Percentiles rank a stretch among this genome's conserved stretches.
These are phyloP conservation scores for Meyerozyma carpophila DNA, from an alignment of 1,139 yeast genomes.

Conservation along the genomic window DNA sequence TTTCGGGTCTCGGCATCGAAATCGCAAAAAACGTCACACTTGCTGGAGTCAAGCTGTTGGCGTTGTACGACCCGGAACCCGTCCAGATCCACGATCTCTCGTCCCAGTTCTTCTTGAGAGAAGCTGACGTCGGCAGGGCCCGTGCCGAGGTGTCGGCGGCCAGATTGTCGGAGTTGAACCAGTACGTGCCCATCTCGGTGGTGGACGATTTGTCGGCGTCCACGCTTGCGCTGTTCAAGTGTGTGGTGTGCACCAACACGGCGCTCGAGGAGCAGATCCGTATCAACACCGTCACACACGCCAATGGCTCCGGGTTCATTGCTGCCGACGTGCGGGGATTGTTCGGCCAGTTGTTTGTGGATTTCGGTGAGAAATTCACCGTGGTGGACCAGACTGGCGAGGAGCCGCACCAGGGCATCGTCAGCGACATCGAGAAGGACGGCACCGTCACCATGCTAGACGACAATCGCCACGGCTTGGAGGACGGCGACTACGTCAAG, in stretches of 20 bases:
- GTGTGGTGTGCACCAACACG: conserved; percentile 77
- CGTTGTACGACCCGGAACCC: conserved; percentile 78
- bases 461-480: conserved; percentile 87
- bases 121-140: conserved; percentile 66
- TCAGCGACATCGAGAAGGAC: conserved; percentile 79
- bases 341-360: conserved; percentile 86
- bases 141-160: conserved; percentile 68
- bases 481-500: conserved; percentile 86
- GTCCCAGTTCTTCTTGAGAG: conserved; percentile 78
- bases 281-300: conserved; percentile 73
- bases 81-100: conserved; percentile 71
- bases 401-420: conserved; percentile 82
- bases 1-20: conserved; percentile 89
- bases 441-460: conserved; percentile 92
- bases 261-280: conserved; percentile 69
- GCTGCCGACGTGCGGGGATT: conserved; percentile 81
- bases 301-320: conserved; percentile 69
- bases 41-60: conserved; percentile 92
- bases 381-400: conserved; percentile 88
- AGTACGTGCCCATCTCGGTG: conserved; percentile 83
- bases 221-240: conserved; percentile 58
- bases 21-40: conserved; percentile 94
- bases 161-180: conserved; percentile 74
- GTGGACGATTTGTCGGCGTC: conserved; percentile 44
- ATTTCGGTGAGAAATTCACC: conserved; percentile 76